Evolutionary conservation across 768 basidiomycete species (phyloP).

Genomic region (Daedaleopsis nitida): DNA sequence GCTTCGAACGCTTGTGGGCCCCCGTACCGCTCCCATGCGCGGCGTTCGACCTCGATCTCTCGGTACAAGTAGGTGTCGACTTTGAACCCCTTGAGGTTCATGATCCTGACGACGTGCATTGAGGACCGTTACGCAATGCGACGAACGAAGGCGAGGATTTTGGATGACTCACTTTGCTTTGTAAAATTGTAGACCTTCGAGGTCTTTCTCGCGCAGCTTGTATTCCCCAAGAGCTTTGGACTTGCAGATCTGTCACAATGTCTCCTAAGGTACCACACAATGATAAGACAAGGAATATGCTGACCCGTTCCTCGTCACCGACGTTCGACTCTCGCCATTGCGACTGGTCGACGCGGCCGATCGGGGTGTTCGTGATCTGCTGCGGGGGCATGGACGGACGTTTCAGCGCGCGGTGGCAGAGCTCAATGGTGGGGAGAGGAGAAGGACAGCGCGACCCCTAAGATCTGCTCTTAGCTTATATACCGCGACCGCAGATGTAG

Average conservation of each 20-base stretch:
- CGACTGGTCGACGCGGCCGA: too few species aligned
- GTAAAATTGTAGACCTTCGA: neutral
- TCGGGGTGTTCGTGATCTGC: too few species aligned
- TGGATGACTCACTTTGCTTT: neutral
- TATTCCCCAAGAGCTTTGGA: neutral
- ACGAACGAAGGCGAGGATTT: neutral
- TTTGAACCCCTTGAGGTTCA: neutral
- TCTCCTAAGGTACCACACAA: too few species aligned
- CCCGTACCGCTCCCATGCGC: conserved; percentile 1
- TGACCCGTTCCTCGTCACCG: neutral
- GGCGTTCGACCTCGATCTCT: neutral
- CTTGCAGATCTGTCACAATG: neutral
- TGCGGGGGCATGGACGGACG: too few species aligned
- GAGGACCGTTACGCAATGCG: neutral
- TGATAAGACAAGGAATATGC: neutral
- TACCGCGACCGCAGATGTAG: too few species aligned
- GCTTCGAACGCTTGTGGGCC: conserved; percentile 1
- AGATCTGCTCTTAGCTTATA: too few species aligned
- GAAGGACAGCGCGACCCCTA: too few species aligned
- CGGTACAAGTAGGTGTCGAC: neutral
- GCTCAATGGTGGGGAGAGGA: too few species aligned
- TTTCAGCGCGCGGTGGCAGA: too few species aligned
- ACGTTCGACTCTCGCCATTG: neutral
- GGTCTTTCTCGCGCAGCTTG: neutral
- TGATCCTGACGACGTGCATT: neutral